These are phyloP conservation scores for Candida xyloterini DNA, from an alignment of 805 yeast species.

Conservation along the genomic window DNA sequence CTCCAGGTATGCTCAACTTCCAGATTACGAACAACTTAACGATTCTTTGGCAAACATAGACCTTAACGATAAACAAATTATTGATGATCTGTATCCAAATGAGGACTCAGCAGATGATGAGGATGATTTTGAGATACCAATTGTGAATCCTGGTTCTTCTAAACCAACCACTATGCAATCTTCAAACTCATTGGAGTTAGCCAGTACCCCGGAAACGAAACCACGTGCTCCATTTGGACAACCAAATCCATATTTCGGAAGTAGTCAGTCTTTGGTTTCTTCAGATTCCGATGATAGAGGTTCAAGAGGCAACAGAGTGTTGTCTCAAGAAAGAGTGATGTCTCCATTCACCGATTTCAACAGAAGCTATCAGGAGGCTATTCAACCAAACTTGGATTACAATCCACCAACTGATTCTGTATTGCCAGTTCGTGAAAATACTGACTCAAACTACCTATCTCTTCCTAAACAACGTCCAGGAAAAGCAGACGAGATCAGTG, in stretches of 20 bases:
- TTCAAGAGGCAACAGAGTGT: background rate
- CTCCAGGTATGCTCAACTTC: constrained; percentile 33
- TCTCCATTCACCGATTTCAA: constrained; percentile 38
- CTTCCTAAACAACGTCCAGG: constrained; percentile 5
- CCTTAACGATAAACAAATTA: constrained; percentile 7
- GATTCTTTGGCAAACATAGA: constrained; percentile 8
- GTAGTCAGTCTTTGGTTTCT: constrained; percentile 8
- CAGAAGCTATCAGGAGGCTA: constrained; percentile 28
- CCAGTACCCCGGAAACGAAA: background rate
- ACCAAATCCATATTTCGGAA: constrained; percentile 5
- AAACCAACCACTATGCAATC: constrained; percentile 7
- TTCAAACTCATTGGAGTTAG: constrained; percentile 4
- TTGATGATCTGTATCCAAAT: constrained; percentile 22
- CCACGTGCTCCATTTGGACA: constrained; percentile 4
- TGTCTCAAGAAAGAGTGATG: constrained; percentile 21
- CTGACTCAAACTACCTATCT: background rate
- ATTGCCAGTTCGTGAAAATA: background rate
- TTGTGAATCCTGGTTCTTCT: constrained; percentile 13
- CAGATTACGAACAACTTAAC: constrained; percentile 15
- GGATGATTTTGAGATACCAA: constrained; percentile 23
- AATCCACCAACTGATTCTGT: background rate
- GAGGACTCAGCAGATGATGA: constrained; percentile 19
- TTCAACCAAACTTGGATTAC: constrained; percentile 18
- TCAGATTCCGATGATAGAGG: constrained; percentile 10
- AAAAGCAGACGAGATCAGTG: background rate